These are phyloP conservation scores for Oryza punctata DNA, from an alignment of 176 grass and related monocot genomes.

Conservation along the genomic window DNA sequence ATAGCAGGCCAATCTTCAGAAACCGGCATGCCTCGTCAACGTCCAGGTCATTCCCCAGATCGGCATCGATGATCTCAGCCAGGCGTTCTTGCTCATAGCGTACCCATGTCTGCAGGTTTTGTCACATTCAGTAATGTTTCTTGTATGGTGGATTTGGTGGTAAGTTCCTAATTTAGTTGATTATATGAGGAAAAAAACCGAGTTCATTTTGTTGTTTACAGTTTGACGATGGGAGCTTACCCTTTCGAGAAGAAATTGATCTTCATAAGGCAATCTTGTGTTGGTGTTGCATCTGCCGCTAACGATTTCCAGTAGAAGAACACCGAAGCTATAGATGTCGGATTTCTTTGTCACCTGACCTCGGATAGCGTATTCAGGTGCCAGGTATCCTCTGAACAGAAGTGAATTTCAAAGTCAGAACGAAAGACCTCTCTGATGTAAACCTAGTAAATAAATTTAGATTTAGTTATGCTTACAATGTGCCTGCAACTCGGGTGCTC, in stretches of 20 bases:
- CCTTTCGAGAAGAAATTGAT: constrained; percentile 81
- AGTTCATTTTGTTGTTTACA: not conserved
- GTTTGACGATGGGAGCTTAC: constrained; percentile 34
- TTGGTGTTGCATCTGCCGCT: constrained; percentile 78
- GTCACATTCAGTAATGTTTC: not conserved
- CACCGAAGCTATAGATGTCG: constrained; percentile 79
- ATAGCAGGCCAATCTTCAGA: constrained; percentile 76
- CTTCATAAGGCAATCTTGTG: constrained; percentile 57
- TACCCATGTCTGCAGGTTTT: constrained; percentile 66
- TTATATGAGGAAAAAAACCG: not conserved
- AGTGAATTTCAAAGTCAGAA: constrained; percentile 27
- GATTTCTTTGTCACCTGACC: constrained; percentile 88
- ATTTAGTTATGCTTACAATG: constrained; percentile 60
- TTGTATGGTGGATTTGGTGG: not conserved
- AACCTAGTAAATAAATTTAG: not conserved
- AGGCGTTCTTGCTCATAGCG: constrained; percentile 53
- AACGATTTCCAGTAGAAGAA: constrained; percentile 84
- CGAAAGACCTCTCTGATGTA: not conserved
- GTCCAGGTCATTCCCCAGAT: constrained; percentile 53
- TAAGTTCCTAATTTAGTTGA: not conserved
- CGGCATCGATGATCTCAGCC: constrained; percentile 63
- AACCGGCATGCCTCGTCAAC: constrained; percentile 65
- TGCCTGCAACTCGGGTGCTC: constrained; percentile 90
- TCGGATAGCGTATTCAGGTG: constrained; percentile 91
- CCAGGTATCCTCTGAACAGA: constrained; percentile 72